Base-by-base conservation (phyloP, 2,329 filamentous ascomycete species). In the Trichoderma sp. region DNA sequence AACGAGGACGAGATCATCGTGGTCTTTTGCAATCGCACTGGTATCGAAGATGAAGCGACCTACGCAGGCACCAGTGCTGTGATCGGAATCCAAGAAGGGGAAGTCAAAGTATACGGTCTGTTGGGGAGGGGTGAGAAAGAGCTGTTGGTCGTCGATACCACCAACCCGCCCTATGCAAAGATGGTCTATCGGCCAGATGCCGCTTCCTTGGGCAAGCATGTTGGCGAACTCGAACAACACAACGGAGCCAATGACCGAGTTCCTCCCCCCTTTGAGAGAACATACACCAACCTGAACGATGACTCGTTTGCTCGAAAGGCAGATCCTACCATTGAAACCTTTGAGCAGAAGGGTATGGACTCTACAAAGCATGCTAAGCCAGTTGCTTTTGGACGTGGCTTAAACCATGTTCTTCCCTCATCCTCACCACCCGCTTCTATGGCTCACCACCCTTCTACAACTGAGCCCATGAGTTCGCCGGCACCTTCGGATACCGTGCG, bases 1-100 rank as follows among this genome's bases (percentile, higher is more conserved):
- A 77, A 67, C 0, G 71, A 79, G 0, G 82, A 85, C 0, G 88
- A 91, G 65, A 82, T 90, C 17, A 85, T 91, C 34, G 79, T 93
- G 0, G 81, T 93, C 0, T 83, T 93, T 68, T 87, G 86, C 52
- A 94, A 94, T 72, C 82, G 91, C 3, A 84, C 83, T 24, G 91
- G 91, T 0, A 80, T 78, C 1, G 91, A 94, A 69, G 84, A 81
- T 5, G 82, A 87, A 0, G 87, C 82, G 0, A 82, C 85, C 0
- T 95, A 92, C 74, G 88, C 90, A 0, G 91, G 91, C 0, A 92
- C 89, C 0, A 92, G 88, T 67, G 84, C 87, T 0, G 88, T 93
- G 0, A 75, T 93, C 28, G 86, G 87, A 2, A 84, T 93, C 34
- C 79, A 85, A 7, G 75, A 80, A 5, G 90, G 89, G 0, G 85